Conservation (phyloP, 768 basidiomycete genomes). For the Trametes cingulata region DNA sequence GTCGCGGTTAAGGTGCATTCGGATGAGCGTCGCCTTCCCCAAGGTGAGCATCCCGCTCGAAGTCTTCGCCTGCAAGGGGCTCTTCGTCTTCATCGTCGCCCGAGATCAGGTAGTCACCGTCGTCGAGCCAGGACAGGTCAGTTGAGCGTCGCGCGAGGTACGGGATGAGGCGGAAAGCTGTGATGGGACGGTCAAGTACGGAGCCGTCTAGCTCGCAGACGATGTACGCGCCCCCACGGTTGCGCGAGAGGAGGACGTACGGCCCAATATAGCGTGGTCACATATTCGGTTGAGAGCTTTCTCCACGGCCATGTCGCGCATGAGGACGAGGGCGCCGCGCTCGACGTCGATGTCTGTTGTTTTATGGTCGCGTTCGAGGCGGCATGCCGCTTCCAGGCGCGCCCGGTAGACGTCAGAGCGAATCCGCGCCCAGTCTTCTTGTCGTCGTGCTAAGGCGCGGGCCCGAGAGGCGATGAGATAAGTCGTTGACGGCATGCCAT, state of each 20-base stretch:
- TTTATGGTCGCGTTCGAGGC: slow-evolving; percentile 21
- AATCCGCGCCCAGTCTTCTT: slow-evolving; percentile 13
- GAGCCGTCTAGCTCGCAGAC: slow-evolving; percentile 31
- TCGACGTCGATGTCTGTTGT: slow-evolving; percentile 28
- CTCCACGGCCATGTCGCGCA: slow-evolving; percentile 32
- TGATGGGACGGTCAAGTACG: slow-evolving; percentile 16
- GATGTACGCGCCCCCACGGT: slow-evolving; percentile 28
- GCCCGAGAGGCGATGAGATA: slow-evolving; percentile 23
- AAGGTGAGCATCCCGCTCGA: not conserved
- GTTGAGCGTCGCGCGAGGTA: slow-evolving; percentile 18
- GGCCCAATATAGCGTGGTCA: slow-evolving; percentile 31
- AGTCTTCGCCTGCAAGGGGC: not conserved
- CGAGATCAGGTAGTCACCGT: not conserved
- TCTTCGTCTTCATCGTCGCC: slow-evolving; percentile 2
- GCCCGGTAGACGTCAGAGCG: slow-evolving; percentile 9
- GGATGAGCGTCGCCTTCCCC: not conserved
- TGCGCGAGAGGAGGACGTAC: slow-evolving; percentile 27
- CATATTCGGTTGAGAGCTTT: slow-evolving; percentile 28
- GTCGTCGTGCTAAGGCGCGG: slow-evolving; percentile 13
- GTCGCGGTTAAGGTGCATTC: not conserved
- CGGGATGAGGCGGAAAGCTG: slow-evolving; percentile 27
- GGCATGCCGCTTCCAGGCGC: not conserved
- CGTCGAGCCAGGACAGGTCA: not conserved
- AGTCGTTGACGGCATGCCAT: slow-evolving; percentile 1
- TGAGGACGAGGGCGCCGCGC: slow-evolving; percentile 32